These are phyloP conservation scores for Umbelopsis isabellina DNA, from an alignment of 192 early-diverging fungal genomes.

Conservation along the genomic window DNA sequence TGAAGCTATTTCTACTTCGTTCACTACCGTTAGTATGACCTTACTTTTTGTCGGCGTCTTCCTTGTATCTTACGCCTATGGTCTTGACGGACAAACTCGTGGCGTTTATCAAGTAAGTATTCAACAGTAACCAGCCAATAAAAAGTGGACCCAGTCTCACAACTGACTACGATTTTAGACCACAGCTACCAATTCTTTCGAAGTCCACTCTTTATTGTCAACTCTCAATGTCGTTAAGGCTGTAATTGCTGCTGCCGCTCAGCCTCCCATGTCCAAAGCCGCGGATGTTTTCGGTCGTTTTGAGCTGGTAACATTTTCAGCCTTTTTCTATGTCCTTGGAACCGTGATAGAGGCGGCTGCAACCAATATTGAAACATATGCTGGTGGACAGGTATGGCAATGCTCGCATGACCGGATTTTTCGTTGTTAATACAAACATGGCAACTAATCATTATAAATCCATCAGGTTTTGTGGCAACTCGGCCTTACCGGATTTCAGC, in stretches of 20 bases:
- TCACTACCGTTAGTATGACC: neutral
- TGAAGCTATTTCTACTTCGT: constrained; percentile 10
- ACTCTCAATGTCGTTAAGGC: constrained; percentile 18
- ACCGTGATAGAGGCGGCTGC: constrained; percentile 5
- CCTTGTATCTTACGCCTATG: constrained; percentile 4
- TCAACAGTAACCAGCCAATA: neutral
- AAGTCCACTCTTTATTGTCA: constrained; percentile 3
- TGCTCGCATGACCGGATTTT: too few species aligned
- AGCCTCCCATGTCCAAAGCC: constrained; percentile 18
- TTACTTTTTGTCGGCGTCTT: constrained; percentile 9
- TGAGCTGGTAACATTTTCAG: constrained; percentile 10
- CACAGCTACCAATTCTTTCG: constrained; percentile 11
- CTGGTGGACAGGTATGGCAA: constrained; percentile 7
- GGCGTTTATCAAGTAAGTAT: constrained; percentile 13
- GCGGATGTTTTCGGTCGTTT: constrained; percentile 17
- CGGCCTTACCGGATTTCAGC: constrained; percentile 12
- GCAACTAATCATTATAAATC: neutral
- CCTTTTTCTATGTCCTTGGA: constrained; percentile 20
- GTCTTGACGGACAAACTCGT: constrained; percentile 3
- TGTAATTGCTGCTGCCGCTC: constrained; percentile 16
- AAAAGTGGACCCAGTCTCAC: neutral
- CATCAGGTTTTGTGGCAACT: constrained; percentile 7
- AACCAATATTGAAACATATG: constrained; percentile 10
- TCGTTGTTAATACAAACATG: neutral
- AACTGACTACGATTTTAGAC: neutral